A percentile compares a stretch with the other conserved stretches of the same genome.
Evolutionary conservation across 257 asterid genomes (phyloP).

Genomic region (Jacaranda mimosifolia): DNA sequence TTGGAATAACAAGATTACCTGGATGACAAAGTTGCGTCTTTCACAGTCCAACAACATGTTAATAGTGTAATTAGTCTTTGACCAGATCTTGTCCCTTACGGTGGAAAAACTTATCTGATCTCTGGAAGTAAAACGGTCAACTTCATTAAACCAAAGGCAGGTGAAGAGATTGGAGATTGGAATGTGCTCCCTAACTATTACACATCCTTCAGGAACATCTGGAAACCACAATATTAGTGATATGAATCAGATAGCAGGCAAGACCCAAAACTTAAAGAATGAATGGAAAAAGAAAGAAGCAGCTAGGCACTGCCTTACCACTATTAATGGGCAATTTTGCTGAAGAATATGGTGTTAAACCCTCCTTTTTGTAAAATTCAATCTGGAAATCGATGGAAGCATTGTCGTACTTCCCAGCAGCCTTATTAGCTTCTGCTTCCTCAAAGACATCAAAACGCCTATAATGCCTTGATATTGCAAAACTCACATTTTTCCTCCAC

Average conservation of each 20-base stretch:
- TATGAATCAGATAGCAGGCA: slow-evolving; percentile 17
- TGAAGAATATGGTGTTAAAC: slow-evolving; percentile 77
- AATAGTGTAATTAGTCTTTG: slow-evolving; percentile 80
- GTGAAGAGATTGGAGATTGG: slow-evolving; percentile 91
- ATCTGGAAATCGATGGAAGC: slow-evolving; percentile 92
- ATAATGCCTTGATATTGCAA: slow-evolving; percentile 94
- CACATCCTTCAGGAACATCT: slow-evolving; percentile 99
- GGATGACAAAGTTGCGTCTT: slow-evolving; percentile 88
- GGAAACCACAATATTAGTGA: slow-evolving; percentile 27
- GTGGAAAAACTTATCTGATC: slow-evolving; percentile 95
- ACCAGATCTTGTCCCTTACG: slow-evolving; percentile 79
- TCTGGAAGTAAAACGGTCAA: slow-evolving; percentile 91
- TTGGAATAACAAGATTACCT: slow-evolving; percentile 55
- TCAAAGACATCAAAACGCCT: slow-evolving; percentile 85
- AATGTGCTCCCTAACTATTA: slow-evolving; percentile 81
- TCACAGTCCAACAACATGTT: slow-evolving; percentile 95
- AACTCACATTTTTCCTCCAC: slow-evolving; percentile 93
- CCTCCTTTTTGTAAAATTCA: slow-evolving; percentile 83
- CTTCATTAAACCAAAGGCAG: slow-evolving; percentile 95
- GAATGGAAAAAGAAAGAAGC: not conserved
- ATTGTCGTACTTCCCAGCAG: slow-evolving; percentile 85
- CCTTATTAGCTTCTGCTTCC: slow-evolving; percentile 98
- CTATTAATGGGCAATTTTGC: slow-evolving; percentile 87
- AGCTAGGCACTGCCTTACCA: slow-evolving; percentile 51
- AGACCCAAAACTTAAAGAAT: not conserved